Percentiles rank a stretch among this genome's conserved stretches.
phyloP scores from a whole-genome alignment of 2,329 filamentous ascomycete genomes.

The Colletotrichum destructivum region DNA sequence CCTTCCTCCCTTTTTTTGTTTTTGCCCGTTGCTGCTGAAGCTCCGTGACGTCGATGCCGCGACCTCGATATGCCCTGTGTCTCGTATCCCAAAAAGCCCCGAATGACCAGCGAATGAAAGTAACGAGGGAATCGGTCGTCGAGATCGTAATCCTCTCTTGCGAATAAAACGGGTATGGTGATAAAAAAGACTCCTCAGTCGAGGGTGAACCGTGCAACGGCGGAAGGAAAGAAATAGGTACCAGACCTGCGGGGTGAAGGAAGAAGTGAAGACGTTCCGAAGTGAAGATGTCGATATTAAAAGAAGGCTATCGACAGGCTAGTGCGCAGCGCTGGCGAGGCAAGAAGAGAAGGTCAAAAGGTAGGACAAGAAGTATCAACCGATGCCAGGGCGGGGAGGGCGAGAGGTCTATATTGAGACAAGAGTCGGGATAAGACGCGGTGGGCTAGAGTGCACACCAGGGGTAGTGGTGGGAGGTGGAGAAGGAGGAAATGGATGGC shows the following conservation, averaged over 20 bases:
- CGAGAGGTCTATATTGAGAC: slow-evolving; percentile 57
- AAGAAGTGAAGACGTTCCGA: slow-evolving; percentile 46
- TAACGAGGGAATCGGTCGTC: slow-evolving; percentile 43
- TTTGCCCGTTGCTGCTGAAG: slow-evolving; percentile 20
- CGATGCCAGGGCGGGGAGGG: slow-evolving; percentile 37
- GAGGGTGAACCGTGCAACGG: slow-evolving; percentile 46
- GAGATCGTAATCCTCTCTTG: slow-evolving; percentile 41
- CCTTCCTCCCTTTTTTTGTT: slow-evolving; percentile 11
- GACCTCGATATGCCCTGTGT: slow-evolving; percentile 30
- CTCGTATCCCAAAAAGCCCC: slow-evolving; percentile 31
- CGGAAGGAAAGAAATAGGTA: slow-evolving; percentile 57
- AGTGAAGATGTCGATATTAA: slow-evolving; percentile 62
- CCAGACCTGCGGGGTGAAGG: slow-evolving; percentile 66
- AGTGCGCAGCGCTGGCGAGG: slow-evolving; percentile 64
- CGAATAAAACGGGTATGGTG: slow-evolving; percentile 39
- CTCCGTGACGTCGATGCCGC: slow-evolving; percentile 15
- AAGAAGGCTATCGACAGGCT: slow-evolving; percentile 67
- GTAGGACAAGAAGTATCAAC: slow-evolving; percentile 46
- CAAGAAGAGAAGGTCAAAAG: slow-evolving; percentile 50
- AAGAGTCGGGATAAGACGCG: slow-evolving; percentile 40
- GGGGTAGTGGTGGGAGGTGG: slow-evolving; percentile 16
- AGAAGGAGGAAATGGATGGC: slow-evolving; percentile 23
- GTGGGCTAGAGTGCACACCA: slow-evolving; percentile 34
- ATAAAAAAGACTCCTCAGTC: slow-evolving; percentile 43
- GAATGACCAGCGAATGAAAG: slow-evolving; percentile 40